Conservation (phyloP, 1,139 yeast species). For the Blastobotrys illinoisensis region DNA sequence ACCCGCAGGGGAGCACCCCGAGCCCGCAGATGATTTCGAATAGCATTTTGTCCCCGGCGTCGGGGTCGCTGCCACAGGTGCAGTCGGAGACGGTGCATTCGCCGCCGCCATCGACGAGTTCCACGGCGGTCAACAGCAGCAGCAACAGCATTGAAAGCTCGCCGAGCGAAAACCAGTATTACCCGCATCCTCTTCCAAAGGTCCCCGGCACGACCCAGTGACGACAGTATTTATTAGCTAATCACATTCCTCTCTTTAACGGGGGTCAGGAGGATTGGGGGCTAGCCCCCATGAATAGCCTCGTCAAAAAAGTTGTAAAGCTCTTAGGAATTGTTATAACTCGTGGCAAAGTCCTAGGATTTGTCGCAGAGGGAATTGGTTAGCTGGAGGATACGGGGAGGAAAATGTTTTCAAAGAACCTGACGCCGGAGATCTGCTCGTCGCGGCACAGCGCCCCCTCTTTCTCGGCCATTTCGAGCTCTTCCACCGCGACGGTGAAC, state of each 20-base stretch:
- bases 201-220: conserved; percentile 2
- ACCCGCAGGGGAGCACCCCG: conserved; percentile 1
- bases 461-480: conserved; percentile 54
- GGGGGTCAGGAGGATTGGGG: not conserved
- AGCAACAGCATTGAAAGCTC: not conserved
- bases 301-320: no score
- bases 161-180: not conserved
- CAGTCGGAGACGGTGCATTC: conserved; percentile 10
- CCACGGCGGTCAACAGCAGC: conserved; percentile 1
- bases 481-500: conserved; percentile 61
- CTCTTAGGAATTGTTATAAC: no score
- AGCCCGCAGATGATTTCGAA: not conserved
- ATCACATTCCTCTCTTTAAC: not conserved
- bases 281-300: not conserved
- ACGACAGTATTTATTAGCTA: not conserved
- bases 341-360: no score
- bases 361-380: no score
- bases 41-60: conserved; percentile 2
- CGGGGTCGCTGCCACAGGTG: conserved; percentile 11
- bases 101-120: conserved; percentile 8
- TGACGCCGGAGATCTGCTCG: conserved; percentile 55
- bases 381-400: no score
- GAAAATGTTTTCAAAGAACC: conserved; percentile 35
- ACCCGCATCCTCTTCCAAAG: conserved; percentile 9
- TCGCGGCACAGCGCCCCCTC: conserved; percentile 60